These are phyloP conservation scores for Physcomitrium patens DNA, from an alignment of 225 moss, liverwort and hornwort species.

Conservation along the genomic window DNA sequence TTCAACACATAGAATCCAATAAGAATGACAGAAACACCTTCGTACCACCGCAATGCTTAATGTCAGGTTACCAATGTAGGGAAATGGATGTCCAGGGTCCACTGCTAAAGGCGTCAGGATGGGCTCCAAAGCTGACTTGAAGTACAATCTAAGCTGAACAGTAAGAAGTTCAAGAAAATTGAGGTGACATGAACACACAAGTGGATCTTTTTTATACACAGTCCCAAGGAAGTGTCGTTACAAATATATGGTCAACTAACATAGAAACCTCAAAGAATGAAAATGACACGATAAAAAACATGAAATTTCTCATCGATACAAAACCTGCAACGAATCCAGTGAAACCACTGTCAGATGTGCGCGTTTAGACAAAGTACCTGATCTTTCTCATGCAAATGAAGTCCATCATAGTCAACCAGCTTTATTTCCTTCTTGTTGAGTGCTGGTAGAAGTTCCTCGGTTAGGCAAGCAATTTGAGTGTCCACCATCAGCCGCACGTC, in stretches of 20 bases:
- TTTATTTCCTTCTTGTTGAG: constrained; percentile 46
- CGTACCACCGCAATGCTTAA: constrained; percentile 65
- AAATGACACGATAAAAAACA: no score
- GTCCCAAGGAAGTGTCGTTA: no score
- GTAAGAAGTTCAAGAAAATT: not conserved
- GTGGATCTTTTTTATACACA: no score
- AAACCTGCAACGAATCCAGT: no score
- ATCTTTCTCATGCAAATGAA: constrained; percentile 53
- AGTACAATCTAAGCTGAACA: constrained; percentile 62
- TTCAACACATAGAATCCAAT: not conserved
- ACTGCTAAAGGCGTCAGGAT: constrained; percentile 65
- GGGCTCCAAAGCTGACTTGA: constrained; percentile 70
- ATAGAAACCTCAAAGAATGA: no score
- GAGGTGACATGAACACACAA: no score
- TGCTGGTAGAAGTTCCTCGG: constrained; percentile 53
- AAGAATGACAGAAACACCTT: constrained; percentile 3
- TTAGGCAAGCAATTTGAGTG: constrained; percentile 55
- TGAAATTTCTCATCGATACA: no score
- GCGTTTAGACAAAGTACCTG: constrained; percentile 18
- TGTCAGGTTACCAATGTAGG: constrained; percentile 58
- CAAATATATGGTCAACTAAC: no score
- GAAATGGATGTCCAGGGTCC: constrained; percentile 64
- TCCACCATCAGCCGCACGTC: constrained; percentile 70
- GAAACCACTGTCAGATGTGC: no score
- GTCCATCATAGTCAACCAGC: constrained; percentile 54